Conservation (phyloP, 2,329 filamentous ascomycete species). For the Botrytis tulipae region DNA sequence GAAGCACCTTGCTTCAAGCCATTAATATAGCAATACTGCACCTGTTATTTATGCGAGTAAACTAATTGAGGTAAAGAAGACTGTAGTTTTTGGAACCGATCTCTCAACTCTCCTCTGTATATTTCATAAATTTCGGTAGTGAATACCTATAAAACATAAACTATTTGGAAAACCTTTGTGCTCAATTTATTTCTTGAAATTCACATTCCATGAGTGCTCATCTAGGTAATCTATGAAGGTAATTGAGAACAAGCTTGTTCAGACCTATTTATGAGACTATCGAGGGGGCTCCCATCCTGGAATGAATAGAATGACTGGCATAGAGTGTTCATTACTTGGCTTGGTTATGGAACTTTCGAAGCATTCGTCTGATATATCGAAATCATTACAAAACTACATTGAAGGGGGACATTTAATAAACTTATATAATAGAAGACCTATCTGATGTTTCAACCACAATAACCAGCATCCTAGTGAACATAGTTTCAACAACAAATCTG, state of each 20-base stretch:
- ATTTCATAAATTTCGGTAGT: no score
- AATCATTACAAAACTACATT: not conserved
- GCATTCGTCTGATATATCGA: not conserved
- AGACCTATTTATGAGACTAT: not conserved
- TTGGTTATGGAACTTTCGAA: no score
- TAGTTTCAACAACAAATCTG: not conserved
- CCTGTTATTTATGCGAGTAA: not conserved
- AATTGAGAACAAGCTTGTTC: no score
- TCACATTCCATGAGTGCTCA: no score
- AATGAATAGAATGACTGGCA: not conserved
- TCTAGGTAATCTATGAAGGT: no score
- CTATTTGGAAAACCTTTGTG: no score
- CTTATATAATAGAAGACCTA: not conserved
- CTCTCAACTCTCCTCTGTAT: no score
- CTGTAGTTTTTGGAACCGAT: not conserved
- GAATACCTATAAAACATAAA: no score
- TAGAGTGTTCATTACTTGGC: not conserved
- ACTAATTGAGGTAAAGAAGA: not conserved
- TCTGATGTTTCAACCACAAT: not conserved
- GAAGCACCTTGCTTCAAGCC: not conserved
- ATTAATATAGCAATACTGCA: not conserved
- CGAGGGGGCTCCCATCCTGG: not conserved
- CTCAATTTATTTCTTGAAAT: no score
- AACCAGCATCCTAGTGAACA: not conserved
- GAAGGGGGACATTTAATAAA: not conserved